Evolutionary conservation across 2,329 filamentous ascomycete species (phyloP), one percentile per base, ranked within the genome.

Genomic region (Pseudocercospora crystallina): DNA sequence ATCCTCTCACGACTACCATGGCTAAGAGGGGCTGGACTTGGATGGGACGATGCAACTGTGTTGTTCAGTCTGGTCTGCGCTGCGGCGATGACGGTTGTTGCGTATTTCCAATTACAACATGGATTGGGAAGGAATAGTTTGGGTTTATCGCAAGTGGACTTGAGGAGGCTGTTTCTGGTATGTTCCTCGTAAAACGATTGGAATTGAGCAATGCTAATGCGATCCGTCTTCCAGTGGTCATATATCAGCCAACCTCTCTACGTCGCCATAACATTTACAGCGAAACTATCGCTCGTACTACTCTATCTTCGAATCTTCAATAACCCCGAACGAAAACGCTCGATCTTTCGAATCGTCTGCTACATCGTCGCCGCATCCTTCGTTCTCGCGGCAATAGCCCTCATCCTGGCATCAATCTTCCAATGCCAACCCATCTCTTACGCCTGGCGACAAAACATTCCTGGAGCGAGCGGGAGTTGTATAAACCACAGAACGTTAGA

Each of bases 291-390:
- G 15, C 33, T 58, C 13, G 49, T 55, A 1, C 35, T 55, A 1
- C 43, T 58, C 8, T 58, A 55, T n/a, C 48, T 58, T n/a, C 52
- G 52, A 7, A 54, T 55, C 36, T 41, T 33, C 37, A 46, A 15
- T 12, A 7, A 26, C 20, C 20, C 20, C 20, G 20, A 30, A 12
- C 39, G 38, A 5, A 31, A 33, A 8, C 15, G 29, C 7, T 43
- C 47, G 5, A 43, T 34, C n/a, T 53, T 58, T 14, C 52, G 52
- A 3, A 34, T 46, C 20, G 36, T 37, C 9, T 55, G 55, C 39
- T 50, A 43, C 41, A 33, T 33, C 13, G 39, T 49, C 9, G 44
- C 39, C 5, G 35, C 34, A 10, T 17, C 43, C 1, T 10, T 57
- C 20, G 14, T 52, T 1, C 17, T 41, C 11, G 47, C 44, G 11